Conservation (phyloP, 768 basidiomycete genomes). For the Inosperma sp. region DNA sequence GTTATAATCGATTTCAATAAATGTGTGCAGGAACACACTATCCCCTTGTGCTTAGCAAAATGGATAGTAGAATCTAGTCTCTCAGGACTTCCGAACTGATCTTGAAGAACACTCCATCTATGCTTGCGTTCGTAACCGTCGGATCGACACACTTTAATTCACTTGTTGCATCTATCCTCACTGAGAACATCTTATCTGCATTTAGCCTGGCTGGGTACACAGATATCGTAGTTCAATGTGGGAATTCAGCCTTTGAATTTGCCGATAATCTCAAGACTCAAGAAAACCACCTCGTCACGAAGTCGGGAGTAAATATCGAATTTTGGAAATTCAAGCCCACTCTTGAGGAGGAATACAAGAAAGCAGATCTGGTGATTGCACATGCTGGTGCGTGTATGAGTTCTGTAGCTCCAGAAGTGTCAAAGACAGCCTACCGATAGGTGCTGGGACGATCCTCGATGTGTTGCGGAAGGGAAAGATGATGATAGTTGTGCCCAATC, state of each 20-base stretch:
- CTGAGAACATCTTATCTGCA: constrained; percentile 50
- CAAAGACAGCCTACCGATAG: constrained; percentile 35
- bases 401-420: background rate
- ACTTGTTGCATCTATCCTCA: constrained; percentile 59
- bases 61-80: too few species aligned
- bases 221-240: constrained; percentile 70
- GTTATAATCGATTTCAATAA: too few species aligned
- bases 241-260: constrained; percentile 53
- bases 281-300: constrained; percentile 24
- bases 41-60: too few species aligned
- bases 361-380: constrained; percentile 78
- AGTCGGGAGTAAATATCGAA: constrained; percentile 50
- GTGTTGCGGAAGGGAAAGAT: constrained; percentile 70
- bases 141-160: constrained; percentile 85
- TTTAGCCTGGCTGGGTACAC: constrained; percentile 55
- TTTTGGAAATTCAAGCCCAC: constrained; percentile 73
- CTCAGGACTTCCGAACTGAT: too few species aligned
- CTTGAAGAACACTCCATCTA: too few species aligned
- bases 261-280: constrained; percentile 28
- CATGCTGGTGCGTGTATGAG: constrained; percentile 72
- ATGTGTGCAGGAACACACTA: too few species aligned
- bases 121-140: constrained; percentile 74
- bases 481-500: constrained; percentile 86
- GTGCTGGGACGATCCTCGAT: constrained; percentile 92
- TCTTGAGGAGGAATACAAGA: constrained; percentile 57